Conservation (phyloP, 1,284 basidiomycete species). For the Rugosomyces carneus region DNA sequence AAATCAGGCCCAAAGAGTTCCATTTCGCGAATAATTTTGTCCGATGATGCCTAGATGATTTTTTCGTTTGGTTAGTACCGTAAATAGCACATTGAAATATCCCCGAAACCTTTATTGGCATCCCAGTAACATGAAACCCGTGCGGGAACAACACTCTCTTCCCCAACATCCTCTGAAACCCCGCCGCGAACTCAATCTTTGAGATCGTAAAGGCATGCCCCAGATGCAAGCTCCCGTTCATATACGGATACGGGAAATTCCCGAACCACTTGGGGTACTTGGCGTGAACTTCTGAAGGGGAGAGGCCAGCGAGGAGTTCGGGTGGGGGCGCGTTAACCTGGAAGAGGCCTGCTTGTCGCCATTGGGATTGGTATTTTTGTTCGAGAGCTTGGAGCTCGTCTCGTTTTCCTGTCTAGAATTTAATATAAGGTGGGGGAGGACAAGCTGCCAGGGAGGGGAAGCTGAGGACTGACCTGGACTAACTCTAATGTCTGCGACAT, state of each 20-base stretch:
- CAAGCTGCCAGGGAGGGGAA: no score
- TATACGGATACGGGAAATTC: slow-evolving; percentile 94
- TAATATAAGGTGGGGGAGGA: neutral
- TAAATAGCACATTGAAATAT: no score
- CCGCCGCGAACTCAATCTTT: slow-evolving; percentile 96
- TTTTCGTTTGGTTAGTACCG: no score
- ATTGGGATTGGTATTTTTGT: slow-evolving; percentile 76
- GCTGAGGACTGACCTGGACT: slow-evolving; percentile 13
- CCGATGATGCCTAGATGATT: slow-evolving; percentile 81
- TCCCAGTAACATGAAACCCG: slow-evolving; percentile 94
- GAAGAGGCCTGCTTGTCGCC: slow-evolving; percentile 72
- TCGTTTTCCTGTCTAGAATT: slow-evolving; percentile 70
- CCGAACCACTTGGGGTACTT: slow-evolving; percentile 96
- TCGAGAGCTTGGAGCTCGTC: slow-evolving; percentile 84
- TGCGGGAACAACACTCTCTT: slow-evolving; percentile 94
- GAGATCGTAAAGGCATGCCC: slow-evolving; percentile 98
- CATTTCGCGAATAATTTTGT: slow-evolving; percentile 97
- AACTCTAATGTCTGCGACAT: slow-evolving; percentile 20
- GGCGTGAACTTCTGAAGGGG: slow-evolving; percentile 55
- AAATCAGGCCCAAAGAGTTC: slow-evolving; percentile 94
- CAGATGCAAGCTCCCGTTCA: slow-evolving; percentile 97
- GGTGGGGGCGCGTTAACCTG: slow-evolving; percentile 78
- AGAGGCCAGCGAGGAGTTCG: slow-evolving; percentile 59
- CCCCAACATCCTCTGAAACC: slow-evolving; percentile 93
- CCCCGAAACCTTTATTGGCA: slow-evolving; percentile 99